These are phyloP conservation scores for Melastoma malabathricum DNA, from an alignment of 345 rosid genomes.

Conservation along the genomic window DNA sequence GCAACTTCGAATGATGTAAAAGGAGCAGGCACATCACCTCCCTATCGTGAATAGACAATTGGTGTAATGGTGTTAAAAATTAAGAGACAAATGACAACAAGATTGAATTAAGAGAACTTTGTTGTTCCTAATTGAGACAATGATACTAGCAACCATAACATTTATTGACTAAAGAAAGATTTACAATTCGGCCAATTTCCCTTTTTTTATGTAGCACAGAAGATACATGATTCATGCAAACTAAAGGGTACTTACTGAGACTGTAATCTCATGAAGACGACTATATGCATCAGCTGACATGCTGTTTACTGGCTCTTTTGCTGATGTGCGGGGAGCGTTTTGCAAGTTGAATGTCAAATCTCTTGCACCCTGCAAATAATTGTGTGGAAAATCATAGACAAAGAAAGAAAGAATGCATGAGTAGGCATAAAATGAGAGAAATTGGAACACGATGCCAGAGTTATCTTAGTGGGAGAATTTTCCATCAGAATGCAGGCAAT, in stretches of 20 bases:
- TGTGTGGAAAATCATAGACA: neutral
- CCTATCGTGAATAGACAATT: slow-evolving; percentile 22
- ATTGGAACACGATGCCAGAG: too few species aligned
- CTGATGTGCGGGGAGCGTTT: slow-evolving; percentile 11
- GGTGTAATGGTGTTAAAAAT: too few species aligned
- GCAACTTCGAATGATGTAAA: slow-evolving; percentile 62
- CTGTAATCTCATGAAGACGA: slow-evolving; percentile 70
- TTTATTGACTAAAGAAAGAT: too few species aligned
- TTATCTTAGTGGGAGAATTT: too few species aligned
- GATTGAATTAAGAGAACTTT: neutral
- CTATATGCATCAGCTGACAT: slow-evolving; percentile 62
- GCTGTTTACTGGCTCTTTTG: slow-evolving; percentile 17
- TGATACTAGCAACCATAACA: too few species aligned
- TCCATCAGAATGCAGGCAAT: too few species aligned
- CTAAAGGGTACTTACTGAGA: slow-evolving; percentile 32
- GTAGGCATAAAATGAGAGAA: too few species aligned
- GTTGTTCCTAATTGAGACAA: neutral
- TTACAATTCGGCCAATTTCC: too few species aligned
- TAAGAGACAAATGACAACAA: neutral
- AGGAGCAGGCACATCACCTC: slow-evolving; percentile 69
- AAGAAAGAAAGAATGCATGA: neutral
- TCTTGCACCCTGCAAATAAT: slow-evolving; percentile 19
- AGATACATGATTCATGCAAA: too few species aligned
- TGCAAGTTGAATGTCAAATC: slow-evolving; percentile 20
- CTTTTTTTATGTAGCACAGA: too few species aligned